Percentiles rank a stretch among this genome's conserved stretches.
phyloP scores from a whole-genome alignment of 2,329 filamentous ascomycete species.

The Paradendryphiella salina region DNA sequence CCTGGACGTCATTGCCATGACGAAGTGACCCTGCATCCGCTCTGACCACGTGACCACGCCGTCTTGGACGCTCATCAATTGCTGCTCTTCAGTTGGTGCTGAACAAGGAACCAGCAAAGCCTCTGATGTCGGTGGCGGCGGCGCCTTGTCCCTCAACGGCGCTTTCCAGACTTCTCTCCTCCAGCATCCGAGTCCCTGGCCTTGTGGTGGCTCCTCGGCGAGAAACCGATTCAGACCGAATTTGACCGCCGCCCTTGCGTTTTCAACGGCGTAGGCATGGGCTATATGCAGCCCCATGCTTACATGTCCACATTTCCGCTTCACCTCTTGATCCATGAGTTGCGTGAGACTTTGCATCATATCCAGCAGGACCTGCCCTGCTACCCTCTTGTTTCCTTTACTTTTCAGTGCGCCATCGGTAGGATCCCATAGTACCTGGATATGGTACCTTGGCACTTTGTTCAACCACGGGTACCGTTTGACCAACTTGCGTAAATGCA shows the following conservation, averaged over 20 bases:
- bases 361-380: constrained; percentile 21
- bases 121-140: neutral
- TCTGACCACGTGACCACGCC: constrained; percentile 6
- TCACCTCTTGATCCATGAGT: constrained; percentile 20
- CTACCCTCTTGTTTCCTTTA: constrained; percentile 19
- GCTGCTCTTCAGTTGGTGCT: neutral
- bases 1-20: constrained; percentile 4
- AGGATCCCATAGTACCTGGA: constrained; percentile 33
- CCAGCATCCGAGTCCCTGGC: neutral
- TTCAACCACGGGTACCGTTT: constrained; percentile 32
- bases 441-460: constrained; percentile 28
- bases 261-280: constrained; percentile 14
- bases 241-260: constrained; percentile 6
- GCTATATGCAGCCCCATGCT: constrained; percentile 19
- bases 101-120: neutral
- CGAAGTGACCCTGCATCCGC: neutral
- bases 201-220: neutral
- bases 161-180: constrained; percentile 18
- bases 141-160: neutral
- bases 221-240: constrained; percentile 26
- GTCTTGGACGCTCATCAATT: neutral
- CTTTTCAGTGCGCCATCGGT: constrained; percentile 20
- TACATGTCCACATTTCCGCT: constrained; percentile 19
- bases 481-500: constrained; percentile 28
- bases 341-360: constrained; percentile 25